Base-by-base conservation (phyloP, 306 rosid species). In the Dalbergia cochinchinensis region DNA sequence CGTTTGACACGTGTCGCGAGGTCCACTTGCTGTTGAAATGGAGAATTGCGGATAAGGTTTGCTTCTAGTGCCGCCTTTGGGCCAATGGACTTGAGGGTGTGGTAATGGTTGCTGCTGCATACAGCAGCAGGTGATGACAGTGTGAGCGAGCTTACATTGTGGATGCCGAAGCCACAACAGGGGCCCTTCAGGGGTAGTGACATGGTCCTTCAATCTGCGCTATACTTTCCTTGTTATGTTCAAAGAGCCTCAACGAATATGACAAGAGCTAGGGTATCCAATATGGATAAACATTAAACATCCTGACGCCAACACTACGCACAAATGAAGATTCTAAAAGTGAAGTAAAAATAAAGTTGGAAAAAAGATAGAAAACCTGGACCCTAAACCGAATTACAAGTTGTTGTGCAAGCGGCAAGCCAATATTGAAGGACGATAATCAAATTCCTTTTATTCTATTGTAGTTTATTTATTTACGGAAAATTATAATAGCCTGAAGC, bases 121-220 rank as follows among this genome's bases (percentile, higher is more conserved):
- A 34, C 34, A 47, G 44, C 9, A 16, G 31, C n/a, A 54, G 18
- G 6, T 51, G 78, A 41, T 39, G 83, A 81, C 8, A 5, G 66
- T 65, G 42, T 73, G 20, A 59, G 39, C 35, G 76, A 64, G 39
- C 65, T 41, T 26, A 39, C 65, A 74, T 67, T 71, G 15, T 20
- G 79, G 79, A 80, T 65, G 72, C 69, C 33, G 22, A 64, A 48
- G 9, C 42, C 80, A 54, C 74, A 5, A 31, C 65, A 41, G 45
- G 75, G 19, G 16, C 66, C 19, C 41, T 42, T 71, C 65, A 65
- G 53, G 37, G 35, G 7, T 8, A 80, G 44, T 53, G 83, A 76
- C 89, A 86, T 86, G 11, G 16, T 85, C 86, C 72, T 69, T 63
- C 70, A 62, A 37, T 37, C 26, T 45, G 11, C 41, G 42, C 4